A percentile compares a stretch with the other conserved stretches of the same genome.
Evolutionary conservation across 768 basidiomycete genomes (phyloP).

Genomic region (Podaxis carcinomalis): DNA sequence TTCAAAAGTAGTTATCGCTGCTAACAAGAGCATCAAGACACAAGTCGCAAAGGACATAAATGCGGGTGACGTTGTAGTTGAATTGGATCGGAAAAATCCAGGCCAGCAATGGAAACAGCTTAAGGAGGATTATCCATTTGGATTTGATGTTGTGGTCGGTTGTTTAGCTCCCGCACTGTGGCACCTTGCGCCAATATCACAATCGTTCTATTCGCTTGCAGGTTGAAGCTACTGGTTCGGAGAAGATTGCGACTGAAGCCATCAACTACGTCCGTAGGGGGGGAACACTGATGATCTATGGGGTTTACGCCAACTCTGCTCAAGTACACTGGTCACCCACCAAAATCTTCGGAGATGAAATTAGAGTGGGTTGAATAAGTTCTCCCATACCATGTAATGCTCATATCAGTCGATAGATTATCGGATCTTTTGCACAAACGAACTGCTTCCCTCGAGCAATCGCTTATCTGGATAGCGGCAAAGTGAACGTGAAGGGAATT

Average conservation of each 20-base stretch:
- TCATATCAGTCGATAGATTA: slow-evolving; percentile 46
- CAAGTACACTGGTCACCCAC: slow-evolving; percentile 82
- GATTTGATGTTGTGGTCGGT: slow-evolving; percentile 74
- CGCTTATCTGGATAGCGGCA: slow-evolving; percentile 86
- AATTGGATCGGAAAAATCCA: slow-evolving; percentile 74
- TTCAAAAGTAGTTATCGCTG: slow-evolving; percentile 73
- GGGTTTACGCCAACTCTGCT: slow-evolving; percentile 85
- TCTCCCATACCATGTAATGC: not conserved
- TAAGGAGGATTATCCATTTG: slow-evolving; percentile 78
- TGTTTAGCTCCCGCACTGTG: not conserved
- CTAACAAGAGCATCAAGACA: slow-evolving; percentile 90
- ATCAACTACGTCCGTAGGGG: slow-evolving; percentile 88
- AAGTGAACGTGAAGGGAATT: slow-evolving; percentile 76
- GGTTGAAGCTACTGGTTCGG: slow-evolving; percentile 62
- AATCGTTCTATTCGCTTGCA: not conserved
- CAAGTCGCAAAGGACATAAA: slow-evolving; percentile 77
- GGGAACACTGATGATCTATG: slow-evolving; percentile 84
- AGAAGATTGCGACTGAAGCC: slow-evolving; percentile 80
- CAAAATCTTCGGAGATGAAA: slow-evolving; percentile 74
- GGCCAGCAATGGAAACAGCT: slow-evolving; percentile 76
- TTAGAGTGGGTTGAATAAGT: slow-evolving; percentile 27
- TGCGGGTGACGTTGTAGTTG: slow-evolving; percentile 81
- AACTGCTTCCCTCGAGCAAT: slow-evolving; percentile 90
- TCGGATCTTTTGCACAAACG: slow-evolving; percentile 87
- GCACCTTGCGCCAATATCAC: not conserved